Evolutionary conservation across 208 protist species (phyloP).

Genomic region (Leishmania aethiopica): DNA sequence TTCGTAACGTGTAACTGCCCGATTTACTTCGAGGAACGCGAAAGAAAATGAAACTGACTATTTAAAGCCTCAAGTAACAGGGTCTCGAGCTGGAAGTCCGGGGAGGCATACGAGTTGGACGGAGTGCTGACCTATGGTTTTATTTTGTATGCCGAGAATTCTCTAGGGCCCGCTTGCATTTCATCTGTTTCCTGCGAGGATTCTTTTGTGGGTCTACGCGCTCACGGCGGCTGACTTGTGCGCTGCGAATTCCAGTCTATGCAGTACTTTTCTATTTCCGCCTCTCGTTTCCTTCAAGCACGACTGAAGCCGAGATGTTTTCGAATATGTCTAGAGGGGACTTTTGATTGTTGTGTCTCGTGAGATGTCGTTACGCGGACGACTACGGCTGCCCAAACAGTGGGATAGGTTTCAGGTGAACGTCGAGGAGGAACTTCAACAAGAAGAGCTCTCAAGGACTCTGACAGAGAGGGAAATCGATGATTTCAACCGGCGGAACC

Average conservation of each 20-base stretch:
- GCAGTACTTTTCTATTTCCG: not conserved
- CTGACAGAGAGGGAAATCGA: slow-evolving; percentile 43
- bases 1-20: not conserved
- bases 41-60: not conserved
- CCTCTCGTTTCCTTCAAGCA: not conserved
- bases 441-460: slow-evolving; percentile 39
- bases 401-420: slow-evolving; percentile 19
- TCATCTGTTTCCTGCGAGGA: too few relatives aligned
- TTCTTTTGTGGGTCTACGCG: not conserved
- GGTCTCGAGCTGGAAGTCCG: not conserved
- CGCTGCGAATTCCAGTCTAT: not conserved
- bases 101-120: not conserved
- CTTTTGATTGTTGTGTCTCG: slow-evolving; percentile 16
- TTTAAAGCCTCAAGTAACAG: not conserved
- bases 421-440: slow-evolving; percentile 48
- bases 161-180: not conserved
- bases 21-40: not conserved
- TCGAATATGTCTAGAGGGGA: not conserved
- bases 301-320: too few relatives aligned
- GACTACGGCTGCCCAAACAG: slow-evolving; percentile 2
- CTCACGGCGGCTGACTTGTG: not conserved
- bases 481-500: slow-evolving; percentile 41
- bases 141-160: too few relatives aligned
- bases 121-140: not conserved
- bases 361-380: slow-evolving; percentile 2